phyloP scores from a whole-genome alignment of 2,329 filamentous ascomycete genomes.

The Claviceps paspali region DNA sequence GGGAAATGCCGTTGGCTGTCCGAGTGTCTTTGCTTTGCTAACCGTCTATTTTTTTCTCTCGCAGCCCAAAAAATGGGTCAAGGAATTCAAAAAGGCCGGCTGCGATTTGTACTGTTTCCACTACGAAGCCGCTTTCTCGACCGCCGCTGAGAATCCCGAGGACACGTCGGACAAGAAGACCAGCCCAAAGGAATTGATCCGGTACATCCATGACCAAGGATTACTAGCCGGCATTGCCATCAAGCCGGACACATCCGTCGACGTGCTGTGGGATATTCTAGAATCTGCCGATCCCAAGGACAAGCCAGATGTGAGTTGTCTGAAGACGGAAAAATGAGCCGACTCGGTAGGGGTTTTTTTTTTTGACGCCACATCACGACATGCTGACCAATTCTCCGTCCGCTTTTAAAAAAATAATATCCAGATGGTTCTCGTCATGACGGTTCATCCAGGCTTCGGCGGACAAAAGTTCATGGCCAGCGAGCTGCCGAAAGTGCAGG shows the following conservation, averaged over 20 bases:
- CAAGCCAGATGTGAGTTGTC: constrained; percentile 79
- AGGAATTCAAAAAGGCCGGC: constrained; percentile 82
- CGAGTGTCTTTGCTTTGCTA: no score
- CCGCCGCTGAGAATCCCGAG: constrained; percentile 67
- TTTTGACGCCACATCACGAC: no score
- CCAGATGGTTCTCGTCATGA: constrained; percentile 98
- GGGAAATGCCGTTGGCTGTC: no score
- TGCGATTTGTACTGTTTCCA: constrained; percentile 99
- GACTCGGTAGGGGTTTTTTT: no score
- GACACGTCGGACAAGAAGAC: constrained; percentile 55
- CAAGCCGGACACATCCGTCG: constrained; percentile 80
- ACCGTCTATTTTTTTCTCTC: not conserved
- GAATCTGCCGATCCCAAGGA: constrained; percentile 59
- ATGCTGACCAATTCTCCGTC: no score
- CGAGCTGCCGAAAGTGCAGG: constrained; percentile 84
- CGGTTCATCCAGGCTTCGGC: constrained; percentile 91
- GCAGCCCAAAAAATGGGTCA: constrained; percentile 95
- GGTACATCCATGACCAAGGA: constrained; percentile 76
- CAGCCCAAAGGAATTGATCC: constrained; percentile 69
- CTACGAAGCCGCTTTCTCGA: constrained; percentile 89
- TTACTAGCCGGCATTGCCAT: constrained; percentile 90
- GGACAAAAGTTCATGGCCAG: constrained; percentile 98
- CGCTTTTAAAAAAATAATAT: not conserved
- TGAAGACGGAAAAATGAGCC: no score
- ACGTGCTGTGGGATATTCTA: constrained; percentile 83